phyloP scores from a whole-genome alignment of 345 rosid genomes.

The Stellera chamaejasme region DNA sequence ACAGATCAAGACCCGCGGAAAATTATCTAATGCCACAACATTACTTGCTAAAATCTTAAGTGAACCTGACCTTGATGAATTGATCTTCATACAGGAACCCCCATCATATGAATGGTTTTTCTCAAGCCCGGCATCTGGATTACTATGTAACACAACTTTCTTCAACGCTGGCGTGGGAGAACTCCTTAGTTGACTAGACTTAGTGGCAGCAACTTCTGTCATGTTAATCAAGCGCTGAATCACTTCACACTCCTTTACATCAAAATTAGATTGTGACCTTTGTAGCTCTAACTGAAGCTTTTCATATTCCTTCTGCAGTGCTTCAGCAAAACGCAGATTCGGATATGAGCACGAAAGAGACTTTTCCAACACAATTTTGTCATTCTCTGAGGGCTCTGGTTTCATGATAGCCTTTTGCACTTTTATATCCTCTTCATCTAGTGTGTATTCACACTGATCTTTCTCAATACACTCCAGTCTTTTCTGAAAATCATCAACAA shows the following conservation, averaged over 20 bases:
- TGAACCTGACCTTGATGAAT: conserved; percentile 53
- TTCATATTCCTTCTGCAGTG: conserved; percentile 61
- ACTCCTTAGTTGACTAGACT: conserved; percentile 31
- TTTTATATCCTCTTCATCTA: conserved; percentile 87
- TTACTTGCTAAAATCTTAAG: too few species aligned
- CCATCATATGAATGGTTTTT: conserved; percentile 35
- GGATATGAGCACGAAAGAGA: conserved; percentile 87
- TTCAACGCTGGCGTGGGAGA: conserved; percentile 40
- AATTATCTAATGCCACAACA: too few species aligned
- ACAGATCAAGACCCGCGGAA: too few species aligned
- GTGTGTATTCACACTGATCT: conserved; percentile 84
- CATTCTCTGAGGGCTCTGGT: conserved; percentile 60
- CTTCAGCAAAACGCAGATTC: conserved; percentile 74
- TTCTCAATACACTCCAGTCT: conserved; percentile 77
- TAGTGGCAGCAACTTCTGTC: conserved; percentile 54
- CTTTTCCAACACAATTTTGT: conserved; percentile 64
- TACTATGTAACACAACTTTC: conserved; percentile 31
- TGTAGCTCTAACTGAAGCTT: conserved; percentile 82
- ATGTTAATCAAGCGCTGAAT: conserved; percentile 85
- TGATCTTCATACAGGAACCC: conserved; percentile 39
- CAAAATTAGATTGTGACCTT: conserved; percentile 71
- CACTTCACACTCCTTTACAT: conserved; percentile 80
- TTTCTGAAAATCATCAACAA: conserved; percentile 39
- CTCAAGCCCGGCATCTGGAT: conserved; percentile 35
- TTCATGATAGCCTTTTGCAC: conserved; percentile 76